phyloP scores from a whole-genome alignment of 2,329 filamentous ascomycete genomes.

The Hymenoscyphus infarciens region DNA sequence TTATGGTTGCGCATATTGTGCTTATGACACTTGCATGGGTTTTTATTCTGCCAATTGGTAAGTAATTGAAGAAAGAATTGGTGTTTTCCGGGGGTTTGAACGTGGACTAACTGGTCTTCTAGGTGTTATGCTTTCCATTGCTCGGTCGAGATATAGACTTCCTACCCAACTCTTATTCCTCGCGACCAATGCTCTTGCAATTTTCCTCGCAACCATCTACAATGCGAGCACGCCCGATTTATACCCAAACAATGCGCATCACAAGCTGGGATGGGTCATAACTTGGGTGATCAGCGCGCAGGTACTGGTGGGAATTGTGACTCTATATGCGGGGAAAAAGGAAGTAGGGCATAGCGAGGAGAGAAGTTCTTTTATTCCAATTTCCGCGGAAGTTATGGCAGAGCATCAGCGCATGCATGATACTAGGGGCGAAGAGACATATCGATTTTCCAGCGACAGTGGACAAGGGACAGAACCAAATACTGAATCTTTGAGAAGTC shows the following conservation, averaged over 20 bases:
- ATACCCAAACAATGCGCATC: conserved; percentile 83
- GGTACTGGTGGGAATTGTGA: conserved; percentile 50
- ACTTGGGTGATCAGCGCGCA: conserved; percentile 71
- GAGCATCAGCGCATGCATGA: conserved; percentile 47
- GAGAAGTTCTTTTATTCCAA: conserved; percentile 57
- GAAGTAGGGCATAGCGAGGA: conserved; percentile 42
- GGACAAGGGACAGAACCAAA: conserved; percentile 68
- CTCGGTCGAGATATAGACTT: conserved; percentile 71
- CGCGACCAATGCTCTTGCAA: conserved; percentile 57
- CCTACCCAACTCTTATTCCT: conserved; percentile 66
- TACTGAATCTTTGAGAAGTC: conserved; percentile 63
- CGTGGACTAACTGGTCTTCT: conserved; percentile 6
- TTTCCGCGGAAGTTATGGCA: conserved; percentile 53
- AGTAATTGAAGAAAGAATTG: conserved; percentile 31
- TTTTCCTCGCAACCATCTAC: conserved; percentile 67
- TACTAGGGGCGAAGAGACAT: conserved; percentile 37
- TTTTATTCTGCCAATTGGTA: conserved; percentile 65
- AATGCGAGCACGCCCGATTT: conserved; percentile 79
- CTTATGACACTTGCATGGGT: conserved; percentile 69
- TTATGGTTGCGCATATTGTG: conserved; percentile 56
- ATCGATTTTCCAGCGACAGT: conserved; percentile 66
- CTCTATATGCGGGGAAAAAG: conserved; percentile 23
- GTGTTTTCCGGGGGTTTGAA: background rate
- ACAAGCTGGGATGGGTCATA: conserved; percentile 81
- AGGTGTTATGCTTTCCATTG: conserved; percentile 76